phyloP scores from a whole-genome alignment of 2,329 filamentous ascomycete genomes.

The Microascus cirrosus region DNA sequence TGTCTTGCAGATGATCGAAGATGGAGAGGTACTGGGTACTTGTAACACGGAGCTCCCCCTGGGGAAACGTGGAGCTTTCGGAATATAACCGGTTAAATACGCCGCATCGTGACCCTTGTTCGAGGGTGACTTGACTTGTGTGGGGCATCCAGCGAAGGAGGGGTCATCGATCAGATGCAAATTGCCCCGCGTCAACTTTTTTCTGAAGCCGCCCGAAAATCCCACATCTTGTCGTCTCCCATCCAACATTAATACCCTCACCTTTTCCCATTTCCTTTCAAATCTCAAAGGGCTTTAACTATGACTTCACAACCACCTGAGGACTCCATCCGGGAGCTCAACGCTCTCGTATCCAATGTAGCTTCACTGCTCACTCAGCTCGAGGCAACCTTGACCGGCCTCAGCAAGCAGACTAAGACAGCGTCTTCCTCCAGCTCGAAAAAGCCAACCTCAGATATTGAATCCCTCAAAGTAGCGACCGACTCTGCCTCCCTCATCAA shows the following conservation, averaged over 20 bases:
- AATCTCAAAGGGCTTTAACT: not conserved
- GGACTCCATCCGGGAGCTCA: constrained; percentile 24
- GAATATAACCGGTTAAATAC: not conserved
- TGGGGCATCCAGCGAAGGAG: not conserved
- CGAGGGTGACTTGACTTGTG: not conserved
- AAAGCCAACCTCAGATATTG: constrained; percentile 19
- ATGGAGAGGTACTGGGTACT: not conserved
- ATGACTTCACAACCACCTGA: constrained; percentile 14
- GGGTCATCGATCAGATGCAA: not conserved
- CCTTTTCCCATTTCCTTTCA: not conserved
- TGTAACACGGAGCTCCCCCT: not conserved
- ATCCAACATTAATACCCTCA: not conserved
- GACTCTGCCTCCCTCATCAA: constrained; percentile 64
- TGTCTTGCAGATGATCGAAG: not conserved
- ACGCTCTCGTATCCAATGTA: constrained; percentile 23
- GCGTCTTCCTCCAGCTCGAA: not conserved
- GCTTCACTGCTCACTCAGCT: constrained; percentile 27
- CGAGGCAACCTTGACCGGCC: constrained; percentile 26
- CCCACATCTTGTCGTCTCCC: not conserved
- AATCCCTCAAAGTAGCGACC: constrained; percentile 57
- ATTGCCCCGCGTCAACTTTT: not conserved
- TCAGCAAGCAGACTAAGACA: constrained; percentile 10
- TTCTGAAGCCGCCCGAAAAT: not conserved
- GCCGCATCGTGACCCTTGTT: not conserved
- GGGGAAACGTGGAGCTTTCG: constrained; percentile 4